A percentile compares a stretch with the other conserved stretches of the same genome.
Evolutionary conservation across 371 early-diverging fungal genomes (phyloP).

Genomic region (Lichtheimia ramosa): DNA sequence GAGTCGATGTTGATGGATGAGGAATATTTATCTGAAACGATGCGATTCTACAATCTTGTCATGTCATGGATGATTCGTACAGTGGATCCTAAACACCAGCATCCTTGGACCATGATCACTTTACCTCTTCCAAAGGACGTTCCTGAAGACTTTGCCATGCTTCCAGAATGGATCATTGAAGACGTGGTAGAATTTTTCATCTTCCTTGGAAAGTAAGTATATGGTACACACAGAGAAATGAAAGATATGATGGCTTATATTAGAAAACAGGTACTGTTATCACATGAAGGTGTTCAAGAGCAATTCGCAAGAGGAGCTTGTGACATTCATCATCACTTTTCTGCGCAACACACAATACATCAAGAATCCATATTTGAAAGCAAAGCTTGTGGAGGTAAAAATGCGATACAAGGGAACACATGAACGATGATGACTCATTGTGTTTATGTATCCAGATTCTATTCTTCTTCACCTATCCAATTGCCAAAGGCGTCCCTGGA

Average conservation of each 20-base stretch:
- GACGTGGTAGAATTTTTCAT: slow-evolving; percentile 79
- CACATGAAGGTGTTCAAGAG: slow-evolving; percentile 59
- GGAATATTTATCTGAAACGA: slow-evolving; percentile 52
- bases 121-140: slow-evolving; percentile 57
- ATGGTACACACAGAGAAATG: neutral
- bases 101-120: slow-evolving; percentile 55
- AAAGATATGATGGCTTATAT: neutral
- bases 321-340: slow-evolving; percentile 80
- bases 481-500: slow-evolving; percentile 51
- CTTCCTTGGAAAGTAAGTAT: slow-evolving; percentile 56
- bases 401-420: too few species aligned
- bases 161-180: slow-evolving; percentile 94
- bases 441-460: slow-evolving; percentile 51
- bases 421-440: neutral
- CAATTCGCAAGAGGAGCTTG: slow-evolving; percentile 67
- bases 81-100: slow-evolving; percentile 51
- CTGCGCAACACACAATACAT: slow-evolving; percentile 75
- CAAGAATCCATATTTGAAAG: slow-evolving; percentile 94
- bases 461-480: slow-evolving; percentile 70
- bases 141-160: slow-evolving; percentile 66
- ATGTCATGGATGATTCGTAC: slow-evolving; percentile 80
- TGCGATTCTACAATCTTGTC: slow-evolving; percentile 80
- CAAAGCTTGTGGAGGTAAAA: slow-evolving; percentile 86
- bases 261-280: slow-evolving; percentile 41
- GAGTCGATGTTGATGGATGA: slow-evolving; percentile 81